These are phyloP conservation scores for Metarhizium humberi DNA, from an alignment of 2,329 filamentous ascomycete genomes.

Conservation along the genomic window DNA sequence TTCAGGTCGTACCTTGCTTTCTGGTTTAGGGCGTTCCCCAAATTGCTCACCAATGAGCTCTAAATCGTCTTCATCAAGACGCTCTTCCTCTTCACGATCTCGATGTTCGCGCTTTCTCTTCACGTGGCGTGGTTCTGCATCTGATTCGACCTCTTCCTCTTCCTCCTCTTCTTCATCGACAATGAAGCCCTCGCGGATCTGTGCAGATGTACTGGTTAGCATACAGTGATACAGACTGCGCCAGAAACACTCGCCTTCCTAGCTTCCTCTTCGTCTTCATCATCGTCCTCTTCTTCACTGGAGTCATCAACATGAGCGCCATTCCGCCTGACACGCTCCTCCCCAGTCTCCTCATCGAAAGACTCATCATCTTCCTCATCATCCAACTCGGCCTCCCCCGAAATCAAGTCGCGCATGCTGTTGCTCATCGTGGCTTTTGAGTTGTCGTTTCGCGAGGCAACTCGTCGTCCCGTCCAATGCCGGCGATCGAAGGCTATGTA, in stretches of 20 bases:
- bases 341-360: conserved; percentile 66
- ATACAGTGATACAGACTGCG: neutral
- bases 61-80: conserved; percentile 90
- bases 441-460: neutral
- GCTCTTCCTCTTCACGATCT: conserved; percentile 76
- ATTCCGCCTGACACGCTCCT: conserved; percentile 37
- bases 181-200: conserved; percentile 94
- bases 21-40: conserved; percentile 51
- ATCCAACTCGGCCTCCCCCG: conserved; percentile 77
- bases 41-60: conserved; percentile 85
- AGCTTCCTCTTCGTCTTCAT: conserved; percentile 81
- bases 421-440: conserved; percentile 43
- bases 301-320: conserved; percentile 58
- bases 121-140: conserved; percentile 43
- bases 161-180: conserved; percentile 58
- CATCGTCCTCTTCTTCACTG: conserved; percentile 85
- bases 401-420: conserved; percentile 67
- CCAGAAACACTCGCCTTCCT: conserved; percentile 45
- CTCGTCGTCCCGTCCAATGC: neutral
- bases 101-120: conserved; percentile 68
- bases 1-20: conserved; percentile 55
- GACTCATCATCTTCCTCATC: conserved; percentile 79
- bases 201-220: conserved; percentile 10
- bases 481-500: neutral
- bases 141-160: conserved; percentile 52